Evolutionary conservation across 345 rosid genomes (phyloP).

Genomic region (Camelina laxa): DNA sequence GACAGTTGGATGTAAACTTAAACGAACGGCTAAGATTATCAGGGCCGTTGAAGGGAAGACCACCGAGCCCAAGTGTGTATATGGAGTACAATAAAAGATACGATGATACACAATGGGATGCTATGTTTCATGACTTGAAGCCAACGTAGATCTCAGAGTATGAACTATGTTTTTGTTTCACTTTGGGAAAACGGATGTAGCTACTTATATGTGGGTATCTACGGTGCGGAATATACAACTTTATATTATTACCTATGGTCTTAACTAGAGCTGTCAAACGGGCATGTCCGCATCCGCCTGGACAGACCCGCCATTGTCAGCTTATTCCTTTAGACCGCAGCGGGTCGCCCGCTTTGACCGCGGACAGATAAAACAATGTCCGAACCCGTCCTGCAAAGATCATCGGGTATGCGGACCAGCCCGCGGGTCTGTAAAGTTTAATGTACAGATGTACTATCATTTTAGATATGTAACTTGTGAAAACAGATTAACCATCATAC

Average conservation of each 20-base stretch:
- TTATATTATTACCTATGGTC: not conserved
- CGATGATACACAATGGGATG: conserved; percentile 61
- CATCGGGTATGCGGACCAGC: no score
- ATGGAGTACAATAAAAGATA: conserved; percentile 41
- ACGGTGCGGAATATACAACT: not conserved
- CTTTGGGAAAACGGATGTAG: not conserved
- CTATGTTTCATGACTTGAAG: conserved; percentile 73
- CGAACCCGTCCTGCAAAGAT: no score
- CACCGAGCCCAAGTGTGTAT: conserved; percentile 53
- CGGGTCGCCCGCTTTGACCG: no score
- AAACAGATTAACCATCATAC: no score
- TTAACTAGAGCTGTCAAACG: no score
- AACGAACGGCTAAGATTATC: conserved; percentile 55
- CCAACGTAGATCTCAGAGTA: conserved; percentile 56
- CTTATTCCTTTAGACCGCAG: no score
- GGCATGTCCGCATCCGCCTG: no score
- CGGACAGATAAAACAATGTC: no score
- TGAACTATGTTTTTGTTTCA: not conserved
- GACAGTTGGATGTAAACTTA: conserved; percentile 49
- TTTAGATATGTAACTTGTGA: no score
- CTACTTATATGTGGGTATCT: not conserved
- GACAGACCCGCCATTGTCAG: no score
- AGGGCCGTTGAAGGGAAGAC: conserved; percentile 52
- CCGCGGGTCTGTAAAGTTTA: no score
- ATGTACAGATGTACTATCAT: no score